These are phyloP conservation scores for Rhizophagus clarus DNA, from an alignment of 192 early-diverging fungal species.

Conservation along the genomic window DNA sequence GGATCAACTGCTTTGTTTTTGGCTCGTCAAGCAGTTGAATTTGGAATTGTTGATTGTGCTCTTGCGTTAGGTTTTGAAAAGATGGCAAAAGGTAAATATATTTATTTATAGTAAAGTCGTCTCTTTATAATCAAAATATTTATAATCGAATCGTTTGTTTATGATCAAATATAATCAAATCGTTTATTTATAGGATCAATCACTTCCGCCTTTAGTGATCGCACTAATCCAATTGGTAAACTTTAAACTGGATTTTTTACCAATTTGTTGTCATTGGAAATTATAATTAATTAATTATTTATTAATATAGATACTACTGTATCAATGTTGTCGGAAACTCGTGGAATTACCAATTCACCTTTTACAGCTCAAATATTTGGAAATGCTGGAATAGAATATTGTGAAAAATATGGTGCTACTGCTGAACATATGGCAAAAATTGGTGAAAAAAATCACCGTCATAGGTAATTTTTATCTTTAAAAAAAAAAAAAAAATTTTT, in stretches of 20 bases:
- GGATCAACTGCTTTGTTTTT: constrained; percentile 70
- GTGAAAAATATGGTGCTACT: constrained; percentile 62
- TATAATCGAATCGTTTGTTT: no score
- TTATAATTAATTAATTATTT: background rate
- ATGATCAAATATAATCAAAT: no score
- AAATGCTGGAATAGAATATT: constrained; percentile 72
- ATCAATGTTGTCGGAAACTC: constrained; percentile 56
- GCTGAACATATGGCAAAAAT: constrained; percentile 64
- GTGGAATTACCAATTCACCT: constrained; percentile 57
- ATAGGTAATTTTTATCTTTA: constrained; percentile 39
- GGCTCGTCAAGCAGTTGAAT: constrained; percentile 61
- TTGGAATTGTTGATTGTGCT: constrained; percentile 64
- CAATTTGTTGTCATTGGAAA: no score
- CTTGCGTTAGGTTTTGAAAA: constrained; percentile 80
- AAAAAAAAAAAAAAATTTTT: no score
- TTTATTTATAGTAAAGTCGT: background rate
- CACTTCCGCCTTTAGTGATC: constrained; percentile 52
- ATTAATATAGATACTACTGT: constrained; percentile 54
- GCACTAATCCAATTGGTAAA: constrained; percentile 62
- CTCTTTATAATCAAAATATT: no score
- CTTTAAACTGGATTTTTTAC: background rate
- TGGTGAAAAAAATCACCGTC: constrained; percentile 75
- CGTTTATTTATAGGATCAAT: constrained; percentile 45
- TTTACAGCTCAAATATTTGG: constrained; percentile 72
- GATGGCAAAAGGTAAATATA: constrained; percentile 50